A percentile compares a stretch with the other conserved stretches of the same genome.
Conservation (phyloP, 352 stramenopile species). For the Achlya hypogyna region DNA sequence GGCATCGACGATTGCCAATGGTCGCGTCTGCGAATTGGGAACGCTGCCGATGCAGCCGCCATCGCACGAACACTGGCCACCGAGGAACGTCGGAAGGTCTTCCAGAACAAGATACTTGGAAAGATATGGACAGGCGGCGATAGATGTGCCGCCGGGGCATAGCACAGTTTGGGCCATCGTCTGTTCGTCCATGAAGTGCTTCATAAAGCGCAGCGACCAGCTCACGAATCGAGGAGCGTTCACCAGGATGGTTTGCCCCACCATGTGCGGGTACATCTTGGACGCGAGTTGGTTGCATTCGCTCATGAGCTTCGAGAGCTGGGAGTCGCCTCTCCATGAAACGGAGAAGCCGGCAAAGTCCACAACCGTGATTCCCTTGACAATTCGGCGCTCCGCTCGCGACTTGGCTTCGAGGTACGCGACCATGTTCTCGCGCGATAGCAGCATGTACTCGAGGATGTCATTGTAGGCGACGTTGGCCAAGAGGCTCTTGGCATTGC, state of each 20-base stretch:
- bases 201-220: conserved; percentile 6
- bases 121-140: neutral
- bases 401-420: neutral
- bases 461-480: conserved; percentile 4
- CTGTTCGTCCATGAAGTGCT: neutral
- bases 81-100: conserved; percentile 10
- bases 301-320: neutral
- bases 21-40: conserved; percentile 13
- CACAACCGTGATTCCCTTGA: conserved; percentile 4
- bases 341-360: conserved; percentile 13
- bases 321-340: neutral
- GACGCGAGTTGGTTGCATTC: neutral
- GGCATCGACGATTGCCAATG: neutral
- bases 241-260: neutral
- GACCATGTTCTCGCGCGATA: conserved; percentile 1
- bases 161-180: conserved; percentile 2
- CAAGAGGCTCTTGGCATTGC: conserved; percentile 12
- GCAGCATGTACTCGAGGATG: conserved; percentile 13
- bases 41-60: conserved; percentile 10
- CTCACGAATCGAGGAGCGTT: neutral
- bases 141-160: neutral
- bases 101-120: neutral
- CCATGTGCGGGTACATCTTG: conserved; percentile 18
- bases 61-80: neutral
- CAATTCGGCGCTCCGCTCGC: neutral